A percentile compares a stretch with the other conserved stretches of the same genome.
phyloP scores from a whole-genome alignment of 257 asterid species.

The Oldenlandia corymbosa region DNA sequence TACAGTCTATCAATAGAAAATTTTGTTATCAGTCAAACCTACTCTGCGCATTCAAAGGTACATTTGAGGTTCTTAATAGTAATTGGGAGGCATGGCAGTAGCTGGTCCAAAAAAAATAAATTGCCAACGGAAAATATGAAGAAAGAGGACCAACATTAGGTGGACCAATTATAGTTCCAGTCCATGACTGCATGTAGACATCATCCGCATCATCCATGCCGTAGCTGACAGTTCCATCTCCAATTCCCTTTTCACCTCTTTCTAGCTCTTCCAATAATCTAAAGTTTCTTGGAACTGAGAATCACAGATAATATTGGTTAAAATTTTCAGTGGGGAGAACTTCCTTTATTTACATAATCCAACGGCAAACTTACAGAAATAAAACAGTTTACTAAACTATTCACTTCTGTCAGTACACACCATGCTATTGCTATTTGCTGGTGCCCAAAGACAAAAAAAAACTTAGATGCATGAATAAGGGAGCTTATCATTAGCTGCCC shows the following conservation, averaged over 20 bases:
- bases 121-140: neutral
- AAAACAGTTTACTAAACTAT: neutral
- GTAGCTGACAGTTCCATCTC: slow-evolving; percentile 88
- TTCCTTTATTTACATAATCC: neutral
- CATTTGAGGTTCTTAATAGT: neutral
- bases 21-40: slow-evolving; percentile 14
- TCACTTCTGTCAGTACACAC: neutral
- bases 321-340: neutral
- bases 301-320: neutral
- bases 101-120: no score
- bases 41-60: neutral
- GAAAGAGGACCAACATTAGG: slow-evolving; percentile 52
- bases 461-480: neutral
- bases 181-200: slow-evolving; percentile 84
- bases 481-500: neutral
- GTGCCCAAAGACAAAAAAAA: neutral
- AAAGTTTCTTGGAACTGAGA: slow-evolving; percentile 75
- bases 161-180: slow-evolving; percentile 87
- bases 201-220: slow-evolving; percentile 92
- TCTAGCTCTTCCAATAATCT: slow-evolving; percentile 84
- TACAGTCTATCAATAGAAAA: slow-evolving; percentile 47
- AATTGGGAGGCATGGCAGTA: neutral
- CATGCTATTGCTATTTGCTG: no score
- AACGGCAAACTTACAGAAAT: neutral
- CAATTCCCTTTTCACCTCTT: slow-evolving; percentile 89